These are phyloP conservation scores for Salvia splendens DNA, from an alignment of 257 asterid species.

Conservation along the genomic window DNA sequence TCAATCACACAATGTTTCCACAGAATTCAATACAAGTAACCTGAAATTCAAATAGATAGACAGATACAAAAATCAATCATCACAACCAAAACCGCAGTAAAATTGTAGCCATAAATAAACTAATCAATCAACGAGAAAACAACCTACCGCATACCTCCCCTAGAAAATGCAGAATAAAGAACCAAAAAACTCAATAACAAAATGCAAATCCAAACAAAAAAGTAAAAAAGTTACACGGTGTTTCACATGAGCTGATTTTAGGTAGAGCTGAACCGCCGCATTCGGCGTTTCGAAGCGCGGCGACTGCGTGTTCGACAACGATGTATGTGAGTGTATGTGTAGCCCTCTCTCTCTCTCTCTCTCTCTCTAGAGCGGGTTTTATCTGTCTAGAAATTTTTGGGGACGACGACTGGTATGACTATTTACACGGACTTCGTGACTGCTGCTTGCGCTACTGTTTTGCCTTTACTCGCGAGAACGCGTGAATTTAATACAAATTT, in stretches of 20 bases:
- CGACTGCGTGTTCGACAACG: constrained; percentile 29
- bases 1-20: neutral
- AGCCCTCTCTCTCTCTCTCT: neutral
- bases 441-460: constrained; percentile 32
- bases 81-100: constrained; percentile 13
- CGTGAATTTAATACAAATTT: constrained; percentile 64
- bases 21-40: constrained; percentile 28
- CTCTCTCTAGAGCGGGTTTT: constrained; percentile 34
- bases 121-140: constrained; percentile 23
- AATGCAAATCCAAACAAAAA: neutral
- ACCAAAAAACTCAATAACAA: neutral
- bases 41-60: constrained; percentile 32
- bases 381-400: constrained; percentile 31
- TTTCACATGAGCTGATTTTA: constrained; percentile 26
- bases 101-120: constrained; percentile 17
- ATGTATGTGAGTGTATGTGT: neutral
- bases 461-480: constrained; percentile 48
- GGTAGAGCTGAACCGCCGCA: constrained; percentile 40
- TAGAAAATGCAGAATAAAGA: constrained; percentile 26
- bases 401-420: constrained; percentile 43
- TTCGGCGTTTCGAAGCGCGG: constrained; percentile 23
- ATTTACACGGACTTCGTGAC: constrained; percentile 65
- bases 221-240: constrained; percentile 18
- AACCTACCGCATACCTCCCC: constrained; percentile 12
- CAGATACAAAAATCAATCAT: constrained; percentile 1